Evolutionary conservation across 208 protist species (phyloP), one percentile per base, ranked within the genome.

Genomic region (Leptomonas pyrrhocoris): DNA sequence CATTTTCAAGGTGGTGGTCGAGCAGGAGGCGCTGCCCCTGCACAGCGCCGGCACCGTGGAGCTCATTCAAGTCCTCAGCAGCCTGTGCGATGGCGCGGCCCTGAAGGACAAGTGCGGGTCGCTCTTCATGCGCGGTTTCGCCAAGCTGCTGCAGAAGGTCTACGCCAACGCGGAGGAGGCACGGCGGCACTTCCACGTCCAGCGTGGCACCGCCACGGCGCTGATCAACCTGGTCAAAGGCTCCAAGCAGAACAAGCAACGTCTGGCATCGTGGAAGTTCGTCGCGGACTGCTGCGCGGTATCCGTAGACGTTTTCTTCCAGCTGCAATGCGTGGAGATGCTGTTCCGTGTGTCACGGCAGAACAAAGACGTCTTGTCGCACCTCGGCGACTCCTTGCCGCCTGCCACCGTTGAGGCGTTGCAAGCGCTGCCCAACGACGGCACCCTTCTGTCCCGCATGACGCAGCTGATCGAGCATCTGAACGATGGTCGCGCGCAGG

Each of bases 201-300:
- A 95, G 68, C 84, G 93, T 28, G 87, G 73, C 28, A 77, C 77
- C 30, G 84, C 89, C 63, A 93, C 86, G 38, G 88, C 87, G n/a
- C 81, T 97, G 18, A 97, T 97, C 70, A 94, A 97, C 59, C 75
- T 97, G 18, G 88, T 97, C 42, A 95, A 95, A 69, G 86, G 89
- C 19, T 95, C 90, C n/a, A 90, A 83, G 62, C 74, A 89, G 50
- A 97, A 97, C 77, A 97, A 95, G 63, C 73, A 82, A 49, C 84
- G 88, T 8, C 80, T 93, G 61, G 34, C 69, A 5, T 93, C 90
- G 21, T 95, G 89, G 86, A 75, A 79, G 40, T 88, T 92, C 55
- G 81, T 95, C n/a, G 88, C 76, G 15, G 74, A 85, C 46, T 87
- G 83, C 68, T 94, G 82, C 56, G 80, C 79, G 15, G 65, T 74